Evolutionary conservation across 2,329 filamentous ascomycete genomes (phyloP), one percentile per base, ranked within the genome.

Genomic region (Cadophora luteo-olivacea): DNA sequence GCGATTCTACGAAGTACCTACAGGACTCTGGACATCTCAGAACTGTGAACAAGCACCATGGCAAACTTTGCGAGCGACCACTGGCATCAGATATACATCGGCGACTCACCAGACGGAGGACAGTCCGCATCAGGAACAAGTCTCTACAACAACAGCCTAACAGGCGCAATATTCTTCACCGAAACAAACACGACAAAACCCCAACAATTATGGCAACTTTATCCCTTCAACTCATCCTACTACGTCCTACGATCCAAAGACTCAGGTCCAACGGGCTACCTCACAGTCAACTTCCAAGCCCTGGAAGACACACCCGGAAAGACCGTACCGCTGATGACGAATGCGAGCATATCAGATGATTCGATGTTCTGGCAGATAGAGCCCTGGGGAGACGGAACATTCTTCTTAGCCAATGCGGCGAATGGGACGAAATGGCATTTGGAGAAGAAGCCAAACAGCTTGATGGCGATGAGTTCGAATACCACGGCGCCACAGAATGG

Each of bases 361-460:
- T 64, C 58, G n/a, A 70, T 70, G 54, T 71, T 67, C 55, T 72
- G 72, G 72, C 45, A 64, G n/a, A 65, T 72, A 36, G 32, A 24
- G 2, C 68, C 70, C 4, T 73, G 72, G 72, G 67, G 65, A 6
- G 70, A 73, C 66, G 72, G 72, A 1, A 72, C 70, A 1, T 73
- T 69, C 36, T 73, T 41, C 32, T 41, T 73, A 1, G 68, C 65
- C 4, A 73, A 73, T 57, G 67, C 65, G 12, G 65, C 54, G n/a
- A 71, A 69, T 63, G 72, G 70, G 8, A 63, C 67, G 12, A 65
- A 33, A 12, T 72, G 68, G 72, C 61, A 70, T 62, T 36, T 71
- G 25, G 41, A 52, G 25, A 48, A 64, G 22, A 70, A 69, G 48
- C 12, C 24, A 11, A 67, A 69, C 52, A 48, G 24, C 6, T 60